Evolutionary conservation across 495 filamentous ascomycete species (phyloP).

Genomic region (Penicillium herquei): DNA sequence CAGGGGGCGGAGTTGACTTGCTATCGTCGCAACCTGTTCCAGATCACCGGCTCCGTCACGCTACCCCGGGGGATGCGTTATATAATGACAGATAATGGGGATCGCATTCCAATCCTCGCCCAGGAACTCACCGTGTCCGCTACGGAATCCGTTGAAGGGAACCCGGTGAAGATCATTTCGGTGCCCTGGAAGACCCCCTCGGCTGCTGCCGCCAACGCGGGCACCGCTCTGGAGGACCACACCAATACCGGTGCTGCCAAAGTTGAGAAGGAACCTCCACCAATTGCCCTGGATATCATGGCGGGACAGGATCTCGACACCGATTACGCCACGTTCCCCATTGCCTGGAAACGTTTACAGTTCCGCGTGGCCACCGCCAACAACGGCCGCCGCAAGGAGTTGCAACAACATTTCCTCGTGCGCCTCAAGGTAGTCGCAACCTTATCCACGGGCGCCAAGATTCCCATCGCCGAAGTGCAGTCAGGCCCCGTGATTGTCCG

Average conservation of each 20-base stretch:
- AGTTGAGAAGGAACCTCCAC: constrained; percentile 61
- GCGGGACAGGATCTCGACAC: constrained; percentile 75
- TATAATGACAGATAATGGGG: constrained; percentile 75
- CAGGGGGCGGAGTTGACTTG: constrained; percentile 77
- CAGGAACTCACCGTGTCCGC: constrained; percentile 80
- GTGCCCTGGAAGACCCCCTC: constrained; percentile 86
- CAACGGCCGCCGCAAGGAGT: constrained; percentile 73
- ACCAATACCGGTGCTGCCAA: constrained; percentile 55
- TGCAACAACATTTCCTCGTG: constrained; percentile 80
- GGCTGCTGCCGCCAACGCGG: constrained; percentile 55
- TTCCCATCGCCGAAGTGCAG: constrained; percentile 66
- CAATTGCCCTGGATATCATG: constrained; percentile 71
- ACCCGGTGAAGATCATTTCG: constrained; percentile 83
- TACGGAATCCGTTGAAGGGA: constrained; percentile 87
- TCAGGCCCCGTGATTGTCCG: constrained; percentile 77
- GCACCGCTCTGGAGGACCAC: constrained; percentile 46
- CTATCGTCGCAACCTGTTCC: constrained; percentile 87
- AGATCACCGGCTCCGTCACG: constrained; percentile 80
- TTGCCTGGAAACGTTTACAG: constrained; percentile 88
- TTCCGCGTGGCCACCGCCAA: constrained; percentile 90
- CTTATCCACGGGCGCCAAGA: constrained; percentile 64
- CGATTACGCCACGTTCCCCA: constrained; percentile 75
- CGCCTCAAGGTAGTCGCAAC: constrained; percentile 72
- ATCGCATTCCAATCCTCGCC: constrained; percentile 68
- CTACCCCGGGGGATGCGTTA: constrained; percentile 69